Evolutionary conservation across 495 filamentous ascomycete genomes (phyloP), one percentile per base, ranked within the genome.

Genomic region (Melanomma pulvis-pyrius): DNA sequence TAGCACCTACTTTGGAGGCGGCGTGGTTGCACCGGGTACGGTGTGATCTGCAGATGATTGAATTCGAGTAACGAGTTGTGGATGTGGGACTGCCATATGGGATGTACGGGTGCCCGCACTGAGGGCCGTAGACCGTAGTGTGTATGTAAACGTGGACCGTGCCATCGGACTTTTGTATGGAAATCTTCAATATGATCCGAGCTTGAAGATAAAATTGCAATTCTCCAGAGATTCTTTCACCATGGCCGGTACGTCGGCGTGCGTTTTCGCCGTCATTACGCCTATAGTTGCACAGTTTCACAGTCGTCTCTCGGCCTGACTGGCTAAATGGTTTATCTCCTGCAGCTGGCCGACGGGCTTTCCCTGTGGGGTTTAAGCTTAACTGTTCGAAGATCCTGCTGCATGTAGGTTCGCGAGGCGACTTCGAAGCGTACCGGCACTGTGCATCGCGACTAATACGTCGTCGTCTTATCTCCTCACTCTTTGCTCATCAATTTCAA

Each of bases 41-140:
- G 24, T 29, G 44, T n/a, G 58, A 61, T 61, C 58, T 50, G 51
- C 54, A 44, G 34, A 19, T 13, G 8, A 54, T 41, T 9, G 22
- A 39, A 44, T 22, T n/a, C 39, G 39, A 44, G 9, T n/a, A n/a
- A 15, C 39, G 39, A 15, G 39, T 6, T 44, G 13, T 44, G 13
- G 39, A 15, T 44, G 39, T 44, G 39, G 32, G 11, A 24, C 32
- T 19, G 30, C 5, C 28, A n/a, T 24, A 15, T n/a, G 11, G 24
- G 21, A 25, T 22, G 12, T 11, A 41, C 63, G 63, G 63, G 24
- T 66, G 63, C 63, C 63, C 63, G 63, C 63, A 60, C 56, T 66
- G 54, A 57, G 25, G 25, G 21, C 22, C 30, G 26, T 30, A 41
- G 25, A 39, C 22, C 30, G 26, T 30, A 41, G 54, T 41, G 54